Evolutionary conservation across 2,329 filamentous ascomycete species (phyloP).

Genomic region (Xylariomycetidae sp.): DNA sequence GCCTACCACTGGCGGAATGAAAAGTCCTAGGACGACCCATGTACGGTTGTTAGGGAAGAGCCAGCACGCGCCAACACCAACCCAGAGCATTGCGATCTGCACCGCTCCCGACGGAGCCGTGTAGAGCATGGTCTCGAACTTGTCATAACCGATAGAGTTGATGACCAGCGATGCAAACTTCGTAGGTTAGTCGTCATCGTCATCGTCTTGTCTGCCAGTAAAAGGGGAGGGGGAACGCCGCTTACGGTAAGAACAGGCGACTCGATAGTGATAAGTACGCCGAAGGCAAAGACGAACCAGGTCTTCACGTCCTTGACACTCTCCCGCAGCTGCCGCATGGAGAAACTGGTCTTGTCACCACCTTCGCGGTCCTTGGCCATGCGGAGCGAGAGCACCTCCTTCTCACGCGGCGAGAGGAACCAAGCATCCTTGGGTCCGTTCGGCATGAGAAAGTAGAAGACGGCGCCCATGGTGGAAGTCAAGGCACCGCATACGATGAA

Average conservation of each 20-base stretch:
- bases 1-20: constrained; percentile 38
- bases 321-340: constrained; percentile 37
- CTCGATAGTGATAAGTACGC: constrained; percentile 41
- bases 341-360: constrained; percentile 37
- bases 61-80: constrained; percentile 34
- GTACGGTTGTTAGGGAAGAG: constrained; percentile 35
- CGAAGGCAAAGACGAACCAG: constrained; percentile 41
- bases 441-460: constrained; percentile 44
- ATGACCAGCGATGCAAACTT: constrained; percentile 48
- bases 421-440: constrained; percentile 40
- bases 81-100: constrained; percentile 41
- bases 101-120: constrained; percentile 44
- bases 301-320: constrained; percentile 37
- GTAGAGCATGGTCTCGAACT: constrained; percentile 42
- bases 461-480: constrained; percentile 36
- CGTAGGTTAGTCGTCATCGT: too few relatives aligned
- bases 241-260: constrained; percentile 38
- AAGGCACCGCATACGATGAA: constrained; percentile 47
- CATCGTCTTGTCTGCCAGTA: constrained; percentile 2
- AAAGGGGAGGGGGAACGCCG: neutral
- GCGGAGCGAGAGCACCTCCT: constrained; percentile 32
- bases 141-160: constrained; percentile 38
- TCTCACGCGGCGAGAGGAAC: constrained; percentile 42
- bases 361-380: constrained; percentile 29
- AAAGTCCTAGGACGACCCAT: constrained; percentile 33